A percentile compares a stretch with the other conserved stretches of the same genome.
These are phyloP conservation scores for Cruciata laevipes DNA, from an alignment of 257 asterid genomes.

Conservation along the genomic window DNA sequence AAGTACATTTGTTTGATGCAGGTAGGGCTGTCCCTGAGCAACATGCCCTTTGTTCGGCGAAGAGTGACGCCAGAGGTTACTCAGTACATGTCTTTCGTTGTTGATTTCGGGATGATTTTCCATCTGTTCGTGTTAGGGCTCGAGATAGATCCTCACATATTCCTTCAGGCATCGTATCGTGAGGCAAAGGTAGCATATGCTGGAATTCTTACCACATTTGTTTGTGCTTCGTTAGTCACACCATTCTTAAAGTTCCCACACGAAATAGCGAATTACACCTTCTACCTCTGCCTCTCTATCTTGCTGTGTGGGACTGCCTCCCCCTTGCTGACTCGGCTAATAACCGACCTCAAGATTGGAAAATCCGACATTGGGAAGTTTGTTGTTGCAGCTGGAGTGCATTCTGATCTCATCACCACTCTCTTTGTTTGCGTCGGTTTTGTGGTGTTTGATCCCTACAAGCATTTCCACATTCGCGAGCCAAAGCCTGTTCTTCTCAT, in stretches of 20 bases:
- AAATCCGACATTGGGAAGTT: constrained; percentile 86
- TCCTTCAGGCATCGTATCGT: constrained; percentile 47
- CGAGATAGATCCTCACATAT: constrained; percentile 75
- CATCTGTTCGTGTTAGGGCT: constrained; percentile 88
- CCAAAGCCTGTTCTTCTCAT: constrained; percentile 15
- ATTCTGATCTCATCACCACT: constrained; percentile 54
- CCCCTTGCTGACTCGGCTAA: constrained; percentile 52
- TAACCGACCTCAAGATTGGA: constrained; percentile 85
- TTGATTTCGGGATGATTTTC: constrained; percentile 78
- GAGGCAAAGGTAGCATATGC: constrained; percentile 79
- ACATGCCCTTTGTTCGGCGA: constrained; percentile 40
- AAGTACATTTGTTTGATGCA: constrained; percentile 24
- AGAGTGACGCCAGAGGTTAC: constrained; percentile 39
- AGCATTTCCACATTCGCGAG: constrained; percentile 25
- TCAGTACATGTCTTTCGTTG: constrained; percentile 49
- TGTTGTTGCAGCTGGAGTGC: constrained; percentile 66
- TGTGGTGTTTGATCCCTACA: constrained; percentile 49
- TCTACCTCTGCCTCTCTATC: constrained; percentile 56
- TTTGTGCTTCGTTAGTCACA: constrained; percentile 42
- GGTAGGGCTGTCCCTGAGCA: constrained; percentile 70
- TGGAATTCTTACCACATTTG: constrained; percentile 55
- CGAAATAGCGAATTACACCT: constrained; percentile 25
- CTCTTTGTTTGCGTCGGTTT: constrained; percentile 53
- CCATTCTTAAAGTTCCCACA: constrained; percentile 43
- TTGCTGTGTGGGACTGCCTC: constrained; percentile 63